Base-by-base conservation (phyloP, 352 stramenopile species). In the Aphanomyces euteiches region DNA sequence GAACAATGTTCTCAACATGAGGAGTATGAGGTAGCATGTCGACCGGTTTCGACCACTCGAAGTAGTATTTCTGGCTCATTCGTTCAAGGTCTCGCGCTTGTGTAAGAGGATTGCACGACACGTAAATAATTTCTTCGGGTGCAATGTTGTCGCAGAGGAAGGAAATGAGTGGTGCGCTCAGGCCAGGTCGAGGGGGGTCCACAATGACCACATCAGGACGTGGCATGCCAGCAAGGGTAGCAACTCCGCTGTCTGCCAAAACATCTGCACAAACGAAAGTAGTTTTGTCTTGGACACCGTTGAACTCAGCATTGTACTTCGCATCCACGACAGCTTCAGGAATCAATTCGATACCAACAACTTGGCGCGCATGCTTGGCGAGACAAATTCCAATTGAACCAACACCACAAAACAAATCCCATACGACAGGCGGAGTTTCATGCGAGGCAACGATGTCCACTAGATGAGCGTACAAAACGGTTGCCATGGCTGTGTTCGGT, bases 21-120 rank as follows among this genome's bases (percentile, higher is more conserved):
- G 83, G 83, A 15, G 85, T 93, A 58, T 93, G 83, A 7, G 85
- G 85, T 21, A 93, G 76, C 85, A 91, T 91, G 56, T 93, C 85
- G 7, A 93, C 85, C 3, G 85, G 85, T 53, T 90, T 79, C 2
- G 90, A 40, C 47, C 75, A 72, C 13, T 76, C 72, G n/a, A 90
- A 75, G 1, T 66, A 66, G 63, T 91, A 91, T 12, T 66, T 47
- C 1, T 61, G 58, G 1, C 47, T 41, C 13, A 79, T 83, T 12
- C 79, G 58, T 66, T 84, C 77, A 3, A 93, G 73, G 56, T 91
- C 85, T 0, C 69, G 63, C 12, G 79, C 83, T 72, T 93, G 85
- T 0, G 80, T 89, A 37, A 82, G 67, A 0, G 80, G 81, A 54
- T 93, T 93, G 72, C 85, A 93, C 47, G 85, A 93, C 17, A 93